These are phyloP conservation scores for Aureobasidium namibiae DNA, from an alignment of 2,329 filamentous ascomycete genomes.

Conservation along the genomic window DNA sequence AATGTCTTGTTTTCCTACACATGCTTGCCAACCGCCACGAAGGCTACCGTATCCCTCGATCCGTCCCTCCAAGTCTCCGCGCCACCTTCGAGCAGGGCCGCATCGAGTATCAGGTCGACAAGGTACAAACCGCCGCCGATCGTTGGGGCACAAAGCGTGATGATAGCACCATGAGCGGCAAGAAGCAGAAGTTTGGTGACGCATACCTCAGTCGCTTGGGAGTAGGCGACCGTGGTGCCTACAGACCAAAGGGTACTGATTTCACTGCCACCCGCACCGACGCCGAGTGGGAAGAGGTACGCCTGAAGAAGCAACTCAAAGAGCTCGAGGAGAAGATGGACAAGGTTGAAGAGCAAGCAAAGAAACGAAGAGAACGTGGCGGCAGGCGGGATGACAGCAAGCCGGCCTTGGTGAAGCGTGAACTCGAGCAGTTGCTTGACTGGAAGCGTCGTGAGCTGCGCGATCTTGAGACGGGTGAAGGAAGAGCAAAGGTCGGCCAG, in stretches of 20 bases:
- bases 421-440: constrained; percentile 87
- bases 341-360: constrained; percentile 65
- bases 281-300: constrained; percentile 93
- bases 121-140: constrained; percentile 52
- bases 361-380: constrained; percentile 34
- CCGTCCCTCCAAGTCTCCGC: constrained; percentile 82
- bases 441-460: constrained; percentile 79
- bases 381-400: constrained; percentile 63
- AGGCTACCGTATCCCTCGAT: constrained; percentile 86
- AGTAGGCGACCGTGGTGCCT: constrained; percentile 63
- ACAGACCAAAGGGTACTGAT: constrained; percentile 79
- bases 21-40: constrained; percentile 95
- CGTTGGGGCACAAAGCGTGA: constrained; percentile 74
- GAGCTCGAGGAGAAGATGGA: constrained; percentile 85
- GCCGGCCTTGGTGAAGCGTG: constrained; percentile 85
- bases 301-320: constrained; percentile 82
- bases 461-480: constrained; percentile 65
- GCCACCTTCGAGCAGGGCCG: constrained; percentile 89
- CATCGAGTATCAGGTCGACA: constrained; percentile 91
- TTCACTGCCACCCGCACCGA: constrained; percentile 79
- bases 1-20: constrained; percentile 87
- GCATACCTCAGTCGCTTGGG: constrained; percentile 89
- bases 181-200: constrained; percentile 95
- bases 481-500: constrained; percentile 60
- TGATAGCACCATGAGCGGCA: constrained; percentile 72